Evolutionary conservation across 768 basidiomycete species (phyloP).

Genomic region (Termitomyces heimii): DNA sequence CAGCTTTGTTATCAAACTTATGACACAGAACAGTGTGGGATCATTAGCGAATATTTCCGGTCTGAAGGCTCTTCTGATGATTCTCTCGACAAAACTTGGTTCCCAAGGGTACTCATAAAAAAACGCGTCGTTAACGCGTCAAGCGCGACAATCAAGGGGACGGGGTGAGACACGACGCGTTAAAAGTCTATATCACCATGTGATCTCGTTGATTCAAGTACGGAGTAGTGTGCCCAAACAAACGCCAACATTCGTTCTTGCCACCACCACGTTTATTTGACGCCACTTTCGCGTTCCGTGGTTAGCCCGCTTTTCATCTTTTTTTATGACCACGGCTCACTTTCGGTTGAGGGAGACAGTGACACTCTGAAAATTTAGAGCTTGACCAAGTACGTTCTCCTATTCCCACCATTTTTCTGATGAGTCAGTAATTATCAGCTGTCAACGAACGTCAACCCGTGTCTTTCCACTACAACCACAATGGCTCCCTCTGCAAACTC

Average conservation of each 20-base stretch:
- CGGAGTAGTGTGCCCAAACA: slow-evolving; percentile 26
- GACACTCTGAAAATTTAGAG: not conserved
- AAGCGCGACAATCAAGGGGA: slow-evolving; percentile 2
- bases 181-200: slow-evolving; percentile 14
- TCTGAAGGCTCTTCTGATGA: not conserved
- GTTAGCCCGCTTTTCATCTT: slow-evolving; percentile 10
- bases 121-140: slow-evolving; percentile 11
- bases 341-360: not conserved
- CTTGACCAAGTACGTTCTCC: slow-evolving; percentile 13
- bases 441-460: not conserved
- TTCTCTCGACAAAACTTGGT: not conserved
- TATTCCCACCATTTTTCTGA: slow-evolving; percentile 1
- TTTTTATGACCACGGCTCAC: not conserved
- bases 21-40: not conserved
- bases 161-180: slow-evolving; percentile 7
- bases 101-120: not conserved
- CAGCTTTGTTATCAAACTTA: not conserved
- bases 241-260: slow-evolving; percentile 33
- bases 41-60: not conserved
- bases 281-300: slow-evolving; percentile 25
- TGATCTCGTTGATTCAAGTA: slow-evolving; percentile 20
- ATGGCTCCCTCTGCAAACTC: slow-evolving; percentile 48
- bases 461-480: not conserved
- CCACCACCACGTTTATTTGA: slow-evolving; percentile 30
- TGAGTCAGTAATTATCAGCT: not conserved